phyloP scores from a whole-genome alignment of 441 rosid species.

The Raphanus hybrid region DNA sequence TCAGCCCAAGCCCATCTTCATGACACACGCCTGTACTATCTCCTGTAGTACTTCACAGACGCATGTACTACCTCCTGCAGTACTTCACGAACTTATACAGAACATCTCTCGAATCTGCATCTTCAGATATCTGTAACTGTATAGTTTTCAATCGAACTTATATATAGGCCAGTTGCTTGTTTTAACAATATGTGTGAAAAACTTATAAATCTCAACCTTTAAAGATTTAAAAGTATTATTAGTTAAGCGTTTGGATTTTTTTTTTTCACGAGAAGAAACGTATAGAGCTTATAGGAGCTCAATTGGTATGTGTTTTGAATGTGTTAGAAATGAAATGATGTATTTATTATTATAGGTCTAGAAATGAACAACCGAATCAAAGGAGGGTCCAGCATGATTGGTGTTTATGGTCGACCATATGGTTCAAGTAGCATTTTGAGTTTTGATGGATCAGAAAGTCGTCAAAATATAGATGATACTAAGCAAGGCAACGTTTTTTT shows the following conservation, averaged over 20 bases:
- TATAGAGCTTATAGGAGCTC: background rate
- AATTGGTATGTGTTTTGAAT: background rate
- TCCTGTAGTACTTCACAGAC: too few relatives aligned
- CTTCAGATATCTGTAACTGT: background rate
- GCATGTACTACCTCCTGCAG: too few relatives aligned
- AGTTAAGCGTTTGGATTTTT: background rate
- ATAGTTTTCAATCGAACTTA: background rate
- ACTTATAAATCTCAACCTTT: background rate
- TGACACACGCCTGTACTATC: too few relatives aligned
- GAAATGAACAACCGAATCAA: constrained; percentile 44
- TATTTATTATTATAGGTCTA: constrained; percentile 18
- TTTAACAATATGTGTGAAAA: background rate
- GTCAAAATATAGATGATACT: constrained; percentile 45
- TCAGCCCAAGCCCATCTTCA: too few relatives aligned
- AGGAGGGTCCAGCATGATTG: constrained; percentile 43
- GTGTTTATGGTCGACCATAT: constrained; percentile 42
- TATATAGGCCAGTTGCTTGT: background rate
- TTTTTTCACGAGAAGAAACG: background rate
- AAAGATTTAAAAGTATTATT: background rate
- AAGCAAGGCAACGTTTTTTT: constrained; percentile 22
- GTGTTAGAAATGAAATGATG: constrained; percentile 2
- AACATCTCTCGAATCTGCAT: background rate
- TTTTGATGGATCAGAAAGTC: constrained; percentile 43
- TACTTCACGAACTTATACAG: too few relatives aligned
- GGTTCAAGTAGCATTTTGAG: constrained; percentile 38